phyloP scores from a whole-genome alignment of 306 rosid genomes.

The Sicyos edulis region DNA sequence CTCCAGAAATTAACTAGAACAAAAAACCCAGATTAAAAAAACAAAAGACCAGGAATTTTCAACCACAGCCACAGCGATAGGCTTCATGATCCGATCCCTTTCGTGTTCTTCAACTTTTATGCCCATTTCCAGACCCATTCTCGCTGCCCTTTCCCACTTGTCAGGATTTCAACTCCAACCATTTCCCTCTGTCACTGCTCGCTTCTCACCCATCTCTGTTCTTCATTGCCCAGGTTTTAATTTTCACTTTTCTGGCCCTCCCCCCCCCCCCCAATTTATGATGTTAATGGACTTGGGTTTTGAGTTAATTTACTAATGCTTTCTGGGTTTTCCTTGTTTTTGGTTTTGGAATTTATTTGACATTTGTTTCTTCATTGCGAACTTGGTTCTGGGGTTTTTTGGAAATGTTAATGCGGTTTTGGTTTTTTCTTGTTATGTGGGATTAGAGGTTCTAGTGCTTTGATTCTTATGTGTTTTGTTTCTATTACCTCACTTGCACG shows the following conservation, averaged over 20 bases:
- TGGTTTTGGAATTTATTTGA: neutral
- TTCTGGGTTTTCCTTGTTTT: neutral
- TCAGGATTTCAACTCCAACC: neutral
- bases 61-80: neutral
- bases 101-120: neutral
- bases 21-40: too few species aligned
- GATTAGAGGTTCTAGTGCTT: neutral
- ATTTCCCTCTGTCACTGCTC: neutral
- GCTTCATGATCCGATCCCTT: conserved; percentile 18
- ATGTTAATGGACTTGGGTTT: neutral
- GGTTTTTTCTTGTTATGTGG: neutral
- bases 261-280: neutral
- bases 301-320: neutral
- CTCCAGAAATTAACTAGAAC: too few species aligned
- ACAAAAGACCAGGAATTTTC: too few species aligned
- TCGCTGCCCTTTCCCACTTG: neutral
- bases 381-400: neutral
- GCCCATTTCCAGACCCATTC: neutral
- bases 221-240: neutral
- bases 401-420: neutral
- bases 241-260: neutral
- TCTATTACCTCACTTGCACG: neutral
- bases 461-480: neutral
- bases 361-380: neutral
- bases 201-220: neutral